phyloP scores from a whole-genome alignment of 352 stramenopile genomes.

The Globisporangium okanoganense region DNA sequence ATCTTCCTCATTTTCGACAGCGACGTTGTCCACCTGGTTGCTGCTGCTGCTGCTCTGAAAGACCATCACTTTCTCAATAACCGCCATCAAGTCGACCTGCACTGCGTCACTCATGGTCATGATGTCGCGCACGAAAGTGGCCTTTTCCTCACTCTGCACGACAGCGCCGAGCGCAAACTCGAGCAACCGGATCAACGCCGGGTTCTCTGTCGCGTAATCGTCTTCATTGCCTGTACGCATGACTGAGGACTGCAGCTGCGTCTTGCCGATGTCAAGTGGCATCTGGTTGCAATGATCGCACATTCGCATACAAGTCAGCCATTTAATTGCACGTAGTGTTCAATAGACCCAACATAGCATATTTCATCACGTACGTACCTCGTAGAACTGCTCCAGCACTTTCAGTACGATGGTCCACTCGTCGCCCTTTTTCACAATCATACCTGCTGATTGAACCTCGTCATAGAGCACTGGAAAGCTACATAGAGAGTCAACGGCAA shows the following conservation, averaged over 20 bases:
- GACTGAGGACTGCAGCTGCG: constrained; percentile 6
- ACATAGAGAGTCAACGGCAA: neutral
- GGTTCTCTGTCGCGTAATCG: neutral
- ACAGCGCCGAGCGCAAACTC: constrained; percentile 46
- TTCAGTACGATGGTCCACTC: constrained; percentile 19
- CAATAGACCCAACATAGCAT: neutral
- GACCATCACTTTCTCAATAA: constrained; percentile 58
- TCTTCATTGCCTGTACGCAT: constrained; percentile 14
- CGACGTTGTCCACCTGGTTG: neutral
- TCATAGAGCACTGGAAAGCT: constrained; percentile 29
- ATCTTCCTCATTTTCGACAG: neutral
- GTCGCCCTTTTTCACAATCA: neutral
- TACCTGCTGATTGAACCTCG: constrained; percentile 5
- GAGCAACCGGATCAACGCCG: constrained; percentile 20
- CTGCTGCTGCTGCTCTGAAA: constrained; percentile 5
- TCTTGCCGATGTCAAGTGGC: constrained; percentile 18
- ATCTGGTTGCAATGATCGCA: constrained; percentile 13
- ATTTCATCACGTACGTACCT: constrained; percentile 21
- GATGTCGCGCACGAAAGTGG: constrained; percentile 61
- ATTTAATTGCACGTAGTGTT: neutral
- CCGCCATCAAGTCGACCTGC: constrained; percentile 57
- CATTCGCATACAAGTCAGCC: neutral
- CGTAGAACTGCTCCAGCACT: constrained; percentile 51
- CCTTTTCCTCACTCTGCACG: constrained; percentile 55
- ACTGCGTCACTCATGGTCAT: constrained; percentile 52